Evolutionary conservation across 2,329 filamentous ascomycete species (phyloP).

Genomic region (Colletotrichum cordylinicola): DNA sequence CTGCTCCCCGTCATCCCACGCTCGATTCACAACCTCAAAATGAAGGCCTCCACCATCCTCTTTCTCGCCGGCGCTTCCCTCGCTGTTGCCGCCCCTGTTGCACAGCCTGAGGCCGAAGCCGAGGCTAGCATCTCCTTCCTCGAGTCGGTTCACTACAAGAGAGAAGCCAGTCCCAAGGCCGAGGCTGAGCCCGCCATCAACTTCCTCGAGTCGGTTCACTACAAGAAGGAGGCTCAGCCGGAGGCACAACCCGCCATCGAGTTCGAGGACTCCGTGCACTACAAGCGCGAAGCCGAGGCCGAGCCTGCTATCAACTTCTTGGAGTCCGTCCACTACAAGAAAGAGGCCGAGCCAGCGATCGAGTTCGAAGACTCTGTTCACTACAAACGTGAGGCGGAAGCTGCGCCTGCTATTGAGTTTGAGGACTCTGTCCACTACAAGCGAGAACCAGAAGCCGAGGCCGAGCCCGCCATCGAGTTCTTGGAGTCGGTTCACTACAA

Average conservation of each 20-base stretch:
- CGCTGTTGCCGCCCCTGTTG: background rate
- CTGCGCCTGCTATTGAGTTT: background rate
- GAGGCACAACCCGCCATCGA: background rate
- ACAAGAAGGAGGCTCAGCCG: background rate
- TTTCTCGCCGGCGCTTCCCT: background rate
- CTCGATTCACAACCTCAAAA: background rate
- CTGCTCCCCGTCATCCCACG: background rate
- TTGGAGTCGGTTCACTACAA: background rate
- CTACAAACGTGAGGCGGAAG: background rate
- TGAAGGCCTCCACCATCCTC: background rate
- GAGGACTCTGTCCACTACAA: background rate
- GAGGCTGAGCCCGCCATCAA: background rate
- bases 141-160: constrained; percentile 1
- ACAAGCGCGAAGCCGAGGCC: background rate
- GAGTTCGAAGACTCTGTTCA: background rate
- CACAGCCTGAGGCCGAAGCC: background rate
- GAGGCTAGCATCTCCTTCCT: background rate
- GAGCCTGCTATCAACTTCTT: background rate
- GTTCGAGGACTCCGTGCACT: background rate
- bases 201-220: background rate
- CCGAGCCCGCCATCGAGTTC: background rate
- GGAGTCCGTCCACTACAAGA: constrained; percentile 1
- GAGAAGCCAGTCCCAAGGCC: background rate
- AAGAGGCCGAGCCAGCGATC: background rate
- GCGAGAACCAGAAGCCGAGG: background rate